phyloP scores from a whole-genome alignment of 257 asterid species.

The Parsonsia alboflavescens region DNA sequence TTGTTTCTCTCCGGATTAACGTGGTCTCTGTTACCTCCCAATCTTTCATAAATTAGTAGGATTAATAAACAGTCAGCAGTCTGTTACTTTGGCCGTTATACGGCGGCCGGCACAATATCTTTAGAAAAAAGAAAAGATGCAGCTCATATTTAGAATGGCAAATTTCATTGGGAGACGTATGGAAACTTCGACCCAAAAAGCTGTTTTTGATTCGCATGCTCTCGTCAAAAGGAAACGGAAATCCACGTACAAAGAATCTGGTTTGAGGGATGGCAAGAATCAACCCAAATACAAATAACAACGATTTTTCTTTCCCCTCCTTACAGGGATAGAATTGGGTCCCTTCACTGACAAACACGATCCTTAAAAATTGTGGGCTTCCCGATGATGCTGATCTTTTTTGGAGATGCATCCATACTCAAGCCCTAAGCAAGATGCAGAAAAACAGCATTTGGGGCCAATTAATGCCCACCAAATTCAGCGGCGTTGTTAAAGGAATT shows the following conservation, averaged over 20 bases:
- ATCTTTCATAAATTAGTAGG: not conserved
- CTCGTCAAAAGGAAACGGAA: conserved; percentile 5
- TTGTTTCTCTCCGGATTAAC: conserved; percentile 14
- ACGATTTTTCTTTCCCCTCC: too few species aligned
- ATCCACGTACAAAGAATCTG: not conserved
- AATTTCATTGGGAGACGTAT: conserved; percentile 14
- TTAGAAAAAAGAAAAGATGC: not conserved
- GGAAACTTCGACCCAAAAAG: conserved; percentile 1
- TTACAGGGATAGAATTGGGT: not conserved
- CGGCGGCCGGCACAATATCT: conserved; percentile 14
- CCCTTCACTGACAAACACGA: not conserved
- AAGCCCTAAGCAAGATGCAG: not conserved
- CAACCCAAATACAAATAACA: not conserved
- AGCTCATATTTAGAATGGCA: not conserved
- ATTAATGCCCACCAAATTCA: not conserved
- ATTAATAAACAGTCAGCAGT: too few species aligned
- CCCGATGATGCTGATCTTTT: not conserved
- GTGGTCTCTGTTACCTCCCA: conserved; percentile 8
- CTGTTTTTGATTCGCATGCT: not conserved
- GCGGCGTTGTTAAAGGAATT: not conserved
- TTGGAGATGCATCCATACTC: not conserved
- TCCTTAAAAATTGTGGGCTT: not conserved
- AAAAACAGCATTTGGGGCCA: conserved; percentile 4
- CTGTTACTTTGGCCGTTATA: conserved; percentile 13
- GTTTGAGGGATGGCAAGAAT: not conserved